Base-by-base conservation (phyloP, 805 yeast genomes). In the Candida yuanshanica region DNA sequence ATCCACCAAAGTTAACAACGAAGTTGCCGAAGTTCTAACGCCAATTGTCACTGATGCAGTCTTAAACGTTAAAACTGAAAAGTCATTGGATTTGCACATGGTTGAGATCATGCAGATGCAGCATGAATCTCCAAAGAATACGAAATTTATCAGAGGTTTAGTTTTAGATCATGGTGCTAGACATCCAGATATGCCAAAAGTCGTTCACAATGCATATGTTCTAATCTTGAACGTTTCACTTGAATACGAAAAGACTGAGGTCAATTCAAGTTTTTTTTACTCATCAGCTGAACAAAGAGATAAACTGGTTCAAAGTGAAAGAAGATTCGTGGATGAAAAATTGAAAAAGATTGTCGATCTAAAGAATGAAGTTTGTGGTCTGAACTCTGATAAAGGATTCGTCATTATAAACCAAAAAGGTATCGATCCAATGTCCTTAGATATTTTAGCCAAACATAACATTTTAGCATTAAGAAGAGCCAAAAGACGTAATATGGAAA, bases 101-200 rank as follows among this genome's bases (percentile, higher is more conserved):
- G 82, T 93, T 53, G 99, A 93, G 68, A 85, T 93, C 58, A 93
- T 93, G 95, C 81, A 93, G 51, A 95, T 93, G 98, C 96, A 93
- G 75, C 91, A 85, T 58, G 85, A 87, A 51, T 75, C 83, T 29
- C 87, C 93, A 25, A 77, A 81, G 46, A 93, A 90, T 42, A 90
- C 98, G 16, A 72, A 74, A 55, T 78, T 93, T 45, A 72, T 93
- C 49, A 80, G 76, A 53, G 99, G 99, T 35, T 75, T 93, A 52
- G 99, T 93, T 27, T 73, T 93, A 50, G 99, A 93, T 63, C 99
- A 93, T 62, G 99, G 99, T 51, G 97, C 96, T 14, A 79, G 99
- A 62, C 99, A 93, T 70, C 99, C 99, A 35, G 99, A 93, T 65
- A 93, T 93, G 99, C 99, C 99, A 44, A 84, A 81, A 50, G 68